phyloP scores from a whole-genome alignment of 306 rosid genomes.

The Prinsepia uniflora region DNA sequence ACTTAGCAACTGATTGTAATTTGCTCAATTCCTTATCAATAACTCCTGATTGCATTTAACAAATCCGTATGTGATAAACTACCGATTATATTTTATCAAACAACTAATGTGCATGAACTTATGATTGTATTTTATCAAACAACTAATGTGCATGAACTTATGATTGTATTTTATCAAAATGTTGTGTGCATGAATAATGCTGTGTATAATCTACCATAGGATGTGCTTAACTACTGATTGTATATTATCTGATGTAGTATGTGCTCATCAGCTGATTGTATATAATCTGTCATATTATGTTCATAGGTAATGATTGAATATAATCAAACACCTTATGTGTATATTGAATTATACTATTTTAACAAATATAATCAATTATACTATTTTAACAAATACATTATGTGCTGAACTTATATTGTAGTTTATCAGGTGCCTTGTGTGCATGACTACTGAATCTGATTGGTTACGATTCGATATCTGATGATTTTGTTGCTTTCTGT shows the following conservation, averaged over 20 bases:
- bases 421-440: neutral
- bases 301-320: no score
- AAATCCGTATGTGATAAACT: neutral
- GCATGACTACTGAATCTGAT: neutral
- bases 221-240: neutral
- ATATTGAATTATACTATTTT: constrained; percentile 2
- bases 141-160: neutral
- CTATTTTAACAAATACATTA: constrained; percentile 9
- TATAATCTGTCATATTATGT: no score
- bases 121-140: no score
- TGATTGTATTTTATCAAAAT: no score
- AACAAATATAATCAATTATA: neutral
- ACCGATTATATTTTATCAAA: neutral
- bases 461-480: neutral
- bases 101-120: neutral
- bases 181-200: no score
- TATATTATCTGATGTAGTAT: no score
- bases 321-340: no score
- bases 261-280: neutral
- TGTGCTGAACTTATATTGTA: neutral
- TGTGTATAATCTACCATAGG: no score
- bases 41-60: no score
- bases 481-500: neutral
- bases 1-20: neutral
- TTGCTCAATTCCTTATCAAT: no score